These are phyloP conservation scores for Sporobolomyces roseus DNA, from an alignment of 768 basidiomycete genomes.

Conservation along the genomic window DNA sequence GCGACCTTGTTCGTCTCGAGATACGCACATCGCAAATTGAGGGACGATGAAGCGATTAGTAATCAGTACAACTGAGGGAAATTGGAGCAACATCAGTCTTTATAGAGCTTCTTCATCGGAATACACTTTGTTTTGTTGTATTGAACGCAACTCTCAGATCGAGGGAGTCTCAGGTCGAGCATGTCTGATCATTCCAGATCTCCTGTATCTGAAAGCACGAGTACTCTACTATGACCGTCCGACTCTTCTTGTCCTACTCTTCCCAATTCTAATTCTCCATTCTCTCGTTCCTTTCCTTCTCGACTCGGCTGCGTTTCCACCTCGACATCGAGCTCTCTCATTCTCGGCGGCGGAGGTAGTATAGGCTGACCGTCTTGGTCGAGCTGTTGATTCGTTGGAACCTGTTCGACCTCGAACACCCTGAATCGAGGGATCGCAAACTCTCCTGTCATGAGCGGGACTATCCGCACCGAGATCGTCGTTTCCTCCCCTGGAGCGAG, in stretches of 20 bases:
- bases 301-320: neutral
- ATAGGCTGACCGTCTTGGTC: neutral
- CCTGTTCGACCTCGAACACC: constrained; percentile 25
- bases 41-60: constrained; percentile 29
- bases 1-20: constrained; percentile 35
- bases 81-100: too few relatives aligned
- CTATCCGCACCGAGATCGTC: constrained; percentile 1
- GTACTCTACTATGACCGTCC: too few relatives aligned
- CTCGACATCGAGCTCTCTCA: constrained; percentile 24
- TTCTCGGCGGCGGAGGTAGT: neutral
- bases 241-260: too few relatives aligned
- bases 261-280: too few relatives aligned
- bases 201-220: too few relatives aligned
- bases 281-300: neutral
- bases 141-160: too few relatives aligned
- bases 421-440: constrained; percentile 25
- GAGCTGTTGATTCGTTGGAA: neutral
- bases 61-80: constrained; percentile 30
- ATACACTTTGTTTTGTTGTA: too few relatives aligned
- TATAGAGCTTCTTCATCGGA: too few relatives aligned
- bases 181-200: too few relatives aligned
- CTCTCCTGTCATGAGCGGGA: constrained; percentile 16
- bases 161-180: too few relatives aligned
- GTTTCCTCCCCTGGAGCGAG: constrained; percentile 61
- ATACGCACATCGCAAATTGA: constrained; percentile 34